These are phyloP conservation scores for Fusarium verrucosum DNA, from an alignment of 2,329 filamentous ascomycete genomes.

Conservation along the genomic window DNA sequence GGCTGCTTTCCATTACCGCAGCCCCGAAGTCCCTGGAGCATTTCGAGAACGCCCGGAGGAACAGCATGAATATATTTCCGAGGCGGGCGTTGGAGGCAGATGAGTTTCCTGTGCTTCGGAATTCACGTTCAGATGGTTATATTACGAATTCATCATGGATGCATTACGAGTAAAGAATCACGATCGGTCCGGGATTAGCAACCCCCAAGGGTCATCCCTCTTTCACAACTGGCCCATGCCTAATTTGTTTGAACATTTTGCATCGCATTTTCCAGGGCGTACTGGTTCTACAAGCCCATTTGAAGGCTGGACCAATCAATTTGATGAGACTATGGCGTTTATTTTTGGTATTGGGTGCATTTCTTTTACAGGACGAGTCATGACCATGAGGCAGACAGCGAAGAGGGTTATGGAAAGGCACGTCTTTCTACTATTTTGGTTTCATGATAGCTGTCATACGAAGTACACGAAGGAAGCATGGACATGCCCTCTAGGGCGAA, in stretches of 20 bases:
- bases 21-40: not conserved
- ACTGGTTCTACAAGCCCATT: slow-evolving; percentile 5
- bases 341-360: slow-evolving; percentile 6
- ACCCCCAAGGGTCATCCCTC: not conserved
- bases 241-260: not conserved
- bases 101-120: not conserved
- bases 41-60: not conserved
- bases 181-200: not conserved
- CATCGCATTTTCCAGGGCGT: slow-evolving; percentile 6
- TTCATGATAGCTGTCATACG: not conserved
- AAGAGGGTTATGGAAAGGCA: not conserved
- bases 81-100: not conserved
- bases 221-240: not conserved
- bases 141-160: not conserved
- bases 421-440: not conserved
- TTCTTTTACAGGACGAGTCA: slow-evolving; percentile 2
- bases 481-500: slow-evolving; percentile 2
- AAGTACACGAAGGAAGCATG: slow-evolving; percentile 1
- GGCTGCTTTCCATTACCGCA: not conserved
- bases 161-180: not conserved
- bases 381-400: not conserved
- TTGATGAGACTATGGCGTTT: slow-evolving; percentile 25
- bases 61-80: not conserved
- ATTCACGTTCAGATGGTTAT: not conserved
- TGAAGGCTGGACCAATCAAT: not conserved